phyloP scores from a whole-genome alignment of 2,329 filamentous ascomycete species.

The Monilinia aucupariae region DNA sequence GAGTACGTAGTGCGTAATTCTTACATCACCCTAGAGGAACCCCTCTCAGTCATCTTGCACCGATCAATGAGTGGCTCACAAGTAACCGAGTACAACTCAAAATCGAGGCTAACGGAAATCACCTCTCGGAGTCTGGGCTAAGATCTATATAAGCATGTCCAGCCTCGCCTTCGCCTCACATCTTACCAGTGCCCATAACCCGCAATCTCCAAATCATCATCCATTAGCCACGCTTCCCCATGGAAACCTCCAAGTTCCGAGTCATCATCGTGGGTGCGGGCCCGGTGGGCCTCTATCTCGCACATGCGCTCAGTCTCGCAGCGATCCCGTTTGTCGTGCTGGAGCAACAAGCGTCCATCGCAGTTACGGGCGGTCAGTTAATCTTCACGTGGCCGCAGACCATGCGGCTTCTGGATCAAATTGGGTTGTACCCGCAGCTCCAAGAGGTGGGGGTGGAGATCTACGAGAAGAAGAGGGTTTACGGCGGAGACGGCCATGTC shows the following conservation, averaged over 20 bases:
- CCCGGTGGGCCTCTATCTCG: not conserved
- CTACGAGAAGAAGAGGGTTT: not conserved
- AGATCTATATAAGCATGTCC: too few species aligned
- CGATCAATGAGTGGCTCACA: too few species aligned
- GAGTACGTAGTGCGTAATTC: too few species aligned
- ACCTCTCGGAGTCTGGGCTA: too few species aligned
- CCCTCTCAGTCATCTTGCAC: too few species aligned
- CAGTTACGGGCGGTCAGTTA: not conserved
- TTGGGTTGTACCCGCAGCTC: not conserved
- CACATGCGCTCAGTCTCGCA: not conserved
- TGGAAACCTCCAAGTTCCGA: not conserved
- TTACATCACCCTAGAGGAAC: too few species aligned
- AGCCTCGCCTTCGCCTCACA: too few species aligned
- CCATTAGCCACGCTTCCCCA: too few species aligned
- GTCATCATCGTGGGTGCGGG: conserved; percentile 8
- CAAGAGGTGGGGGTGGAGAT: not conserved
- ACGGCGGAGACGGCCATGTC: not conserved
- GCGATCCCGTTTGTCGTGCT: not conserved
- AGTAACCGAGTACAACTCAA: too few species aligned
- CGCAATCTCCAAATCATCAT: too few species aligned
- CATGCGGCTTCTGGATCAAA: not conserved
- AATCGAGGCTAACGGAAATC: too few species aligned
- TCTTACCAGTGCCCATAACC: too few species aligned
- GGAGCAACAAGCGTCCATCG: not conserved
- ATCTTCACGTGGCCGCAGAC: not conserved